Evolutionary conservation across 768 basidiomycete species (phyloP), one percentile per base, ranked within the genome.

Genomic region (Cystofilobasidium bisporidii): DNA sequence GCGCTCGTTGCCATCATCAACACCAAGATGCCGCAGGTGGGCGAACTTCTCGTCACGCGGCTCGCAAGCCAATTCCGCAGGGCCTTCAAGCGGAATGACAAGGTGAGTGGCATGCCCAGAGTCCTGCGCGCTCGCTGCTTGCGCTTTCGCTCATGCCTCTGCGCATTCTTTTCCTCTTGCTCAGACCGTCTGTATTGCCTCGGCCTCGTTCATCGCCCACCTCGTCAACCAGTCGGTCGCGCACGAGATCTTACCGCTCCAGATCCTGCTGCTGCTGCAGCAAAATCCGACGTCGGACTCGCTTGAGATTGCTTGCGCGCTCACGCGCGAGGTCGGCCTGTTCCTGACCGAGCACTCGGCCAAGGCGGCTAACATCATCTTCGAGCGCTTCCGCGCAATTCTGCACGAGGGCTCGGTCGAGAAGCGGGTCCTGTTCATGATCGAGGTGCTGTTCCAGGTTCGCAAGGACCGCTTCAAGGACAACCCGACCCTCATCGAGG

Each of bases 381-480:
- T 86, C 75, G 96, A 98, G 76, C 88, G 93, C 28, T 97, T 98
- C 84, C 87, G 96, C 56, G 90, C 91, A 0, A 91, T 97, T 12
- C 80, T 99, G 40, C 96, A 98, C 77, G 96, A 98, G 77, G 91
- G 91, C 30, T 80, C 83, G 53, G 94, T 99, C 77, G 92, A 89
- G 74, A 92, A 98, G 72, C 85, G 96, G 72, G 90, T 94, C 33
- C 96, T 98, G 75, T 99, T 97, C 79, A 97, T 97, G 96, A 91
- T 99, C 72, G 96, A 98, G 79, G 96, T 98, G 3, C 82, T 98
- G 57, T 98, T 99, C 90, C 96, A 98, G 78, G 90, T 96, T 11
- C 83, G 96, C 72, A 97, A 96, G 80, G 96, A 99, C 81, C 93
- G 91, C 78, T 98, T 90, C 82, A 98, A 98, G 82, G 96, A 98